Evolutionary conservation across 208 protist species (phyloP), one percentile per base, ranked within the genome.

Genomic region (Phytomonas sp.): DNA sequence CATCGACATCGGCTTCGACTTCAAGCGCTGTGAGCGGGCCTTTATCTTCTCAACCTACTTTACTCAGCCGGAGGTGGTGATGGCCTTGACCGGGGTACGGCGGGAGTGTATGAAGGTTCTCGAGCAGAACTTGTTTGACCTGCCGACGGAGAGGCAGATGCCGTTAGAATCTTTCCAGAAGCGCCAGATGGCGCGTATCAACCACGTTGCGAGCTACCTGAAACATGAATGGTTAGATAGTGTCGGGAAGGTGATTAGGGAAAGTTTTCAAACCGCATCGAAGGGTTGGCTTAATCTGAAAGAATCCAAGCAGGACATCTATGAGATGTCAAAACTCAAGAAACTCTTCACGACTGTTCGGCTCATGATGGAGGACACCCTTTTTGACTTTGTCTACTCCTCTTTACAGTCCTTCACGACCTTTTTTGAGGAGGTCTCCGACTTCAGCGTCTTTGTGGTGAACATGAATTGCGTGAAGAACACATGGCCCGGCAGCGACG

Each of bases 261-360:
- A 78, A 29, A 91, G 88, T 76, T 94, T 99, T 61, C 74, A 84
- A 67, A 89, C 91, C n/a, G 87, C 98, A 6, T 97, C 96, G 31
- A 99, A 99, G 76, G 98, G 98, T n/a, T 99, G 98, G 97, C 87
- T 99, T 59, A 99, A 99, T 80, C 81, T 99, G 61, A 75, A 89
- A 37, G 98, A 99, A 74, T 86, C 77, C 31, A 95, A 93, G 71
- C 83, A 95, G 69, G 92, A 97, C 60, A 96, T 98, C 34, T 99
- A 99, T 83, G 97, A 98, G 49, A 94, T 98, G 71, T 97, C 89
- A 42, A 99, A 99, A 81, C 92, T 99, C 7, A 97, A 98, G 82
- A 97, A 97, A 70, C 97, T 99, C 79, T 97, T 99, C 74, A 94
- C 80, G 56, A 97, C 94, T 29, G 95, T 99, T 66, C 96, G 94